Percentiles rank a stretch among this genome's conserved stretches.
Conservation (phyloP, 306 rosid species). For the Fragaria vesca region DNA sequence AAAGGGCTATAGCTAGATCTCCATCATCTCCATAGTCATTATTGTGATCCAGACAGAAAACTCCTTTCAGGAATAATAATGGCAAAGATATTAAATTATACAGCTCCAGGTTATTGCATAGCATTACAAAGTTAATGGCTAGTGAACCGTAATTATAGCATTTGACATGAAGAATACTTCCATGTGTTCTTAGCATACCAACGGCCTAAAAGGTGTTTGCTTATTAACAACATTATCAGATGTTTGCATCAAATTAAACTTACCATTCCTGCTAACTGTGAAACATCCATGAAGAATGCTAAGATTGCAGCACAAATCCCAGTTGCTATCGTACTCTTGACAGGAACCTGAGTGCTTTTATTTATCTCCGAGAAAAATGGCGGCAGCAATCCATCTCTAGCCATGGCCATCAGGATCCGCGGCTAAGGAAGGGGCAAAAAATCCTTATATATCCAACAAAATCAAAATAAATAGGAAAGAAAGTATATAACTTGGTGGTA, state of each 20-base stretch:
- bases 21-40: not conserved
- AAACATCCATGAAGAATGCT: conserved; percentile 85
- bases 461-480: not conserved
- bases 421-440: conserved; percentile 38
- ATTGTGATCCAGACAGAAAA: conserved; percentile 11
- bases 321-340: conserved; percentile 62
- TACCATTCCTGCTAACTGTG: conserved; percentile 90
- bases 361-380: conserved; percentile 48
- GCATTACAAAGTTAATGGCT: not conserved
- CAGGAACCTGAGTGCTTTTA: conserved; percentile 43
- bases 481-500: not conserved
- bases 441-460: conserved; percentile 3
- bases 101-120: not conserved
- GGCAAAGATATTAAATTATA: not conserved
- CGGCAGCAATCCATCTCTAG: conserved; percentile 60
- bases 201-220: not conserved
- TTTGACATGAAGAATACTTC: not conserved
- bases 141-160: conserved; percentile 2
- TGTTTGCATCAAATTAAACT: conserved; percentile 18
- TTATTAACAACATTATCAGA: not conserved
- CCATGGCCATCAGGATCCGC: conserved; percentile 65
- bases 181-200: not conserved
- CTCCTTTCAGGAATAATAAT: not conserved
- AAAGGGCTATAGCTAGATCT: not conserved
- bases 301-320: conserved; percentile 68